Evolutionary conservation across 371 early-diverging fungal genomes (phyloP).

Genomic region (Mortierella polycephala): DNA sequence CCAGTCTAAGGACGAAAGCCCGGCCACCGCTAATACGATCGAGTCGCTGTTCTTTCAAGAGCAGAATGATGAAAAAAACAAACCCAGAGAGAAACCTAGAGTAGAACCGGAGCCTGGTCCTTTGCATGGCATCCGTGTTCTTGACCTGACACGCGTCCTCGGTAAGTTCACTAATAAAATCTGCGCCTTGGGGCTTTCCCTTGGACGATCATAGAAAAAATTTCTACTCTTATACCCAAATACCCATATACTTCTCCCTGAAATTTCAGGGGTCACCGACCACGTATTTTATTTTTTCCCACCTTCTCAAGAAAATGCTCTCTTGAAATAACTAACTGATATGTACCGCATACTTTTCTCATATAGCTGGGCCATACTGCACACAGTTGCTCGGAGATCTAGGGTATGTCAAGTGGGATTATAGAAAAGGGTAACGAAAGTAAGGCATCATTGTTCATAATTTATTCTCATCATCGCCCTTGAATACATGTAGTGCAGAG

Average conservation of each 20-base stretch:
- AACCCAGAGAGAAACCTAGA: not conserved
- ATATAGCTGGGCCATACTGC: conserved; percentile 81
- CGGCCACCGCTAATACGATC: conserved; percentile 6
- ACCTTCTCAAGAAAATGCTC: no score
- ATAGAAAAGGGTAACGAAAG: not conserved
- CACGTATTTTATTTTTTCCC: not conserved
- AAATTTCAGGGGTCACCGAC: conserved; percentile 8
- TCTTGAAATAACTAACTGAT: conserved; percentile 9
- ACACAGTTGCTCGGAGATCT: conserved; percentile 90
- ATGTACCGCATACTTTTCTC: conserved; percentile 1
- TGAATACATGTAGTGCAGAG: conserved; percentile 72
- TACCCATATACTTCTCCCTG: no score
- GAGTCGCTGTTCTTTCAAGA: conserved; percentile 17
- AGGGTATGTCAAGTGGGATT: conserved; percentile 62
- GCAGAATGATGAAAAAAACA: not conserved
- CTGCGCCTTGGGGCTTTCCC: not conserved
- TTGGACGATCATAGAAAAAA: no score
- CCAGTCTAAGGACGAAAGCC: not conserved
- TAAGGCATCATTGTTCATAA: not conserved
- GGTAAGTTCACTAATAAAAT: conserved; percentile 57
- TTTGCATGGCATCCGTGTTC: conserved; percentile 78
- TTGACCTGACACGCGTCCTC: conserved; percentile 87
- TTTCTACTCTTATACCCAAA: no score
- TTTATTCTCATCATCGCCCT: not conserved
- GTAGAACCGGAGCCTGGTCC: conserved; percentile 57